Evolutionary conservation across 805 yeast species (phyloP).

Genomic region (Hermanozyma aechmeae): DNA sequence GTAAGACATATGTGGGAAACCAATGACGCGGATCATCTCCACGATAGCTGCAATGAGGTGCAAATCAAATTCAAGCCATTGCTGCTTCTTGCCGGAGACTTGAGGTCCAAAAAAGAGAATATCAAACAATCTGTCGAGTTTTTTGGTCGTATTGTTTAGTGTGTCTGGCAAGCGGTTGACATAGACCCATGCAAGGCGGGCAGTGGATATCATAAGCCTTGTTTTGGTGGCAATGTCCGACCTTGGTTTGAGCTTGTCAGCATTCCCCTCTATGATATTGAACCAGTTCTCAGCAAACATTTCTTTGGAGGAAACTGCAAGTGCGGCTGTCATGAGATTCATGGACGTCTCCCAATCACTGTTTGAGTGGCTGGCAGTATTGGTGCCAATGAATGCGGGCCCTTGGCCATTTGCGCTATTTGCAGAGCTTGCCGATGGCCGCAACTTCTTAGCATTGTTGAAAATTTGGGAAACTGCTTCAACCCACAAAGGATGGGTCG

Average conservation of each 20-base stretch:
- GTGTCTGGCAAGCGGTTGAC: conserved; percentile 82
- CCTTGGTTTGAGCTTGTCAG: conserved; percentile 59
- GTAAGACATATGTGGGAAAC: conserved; percentile 70
- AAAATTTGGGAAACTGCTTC: conserved; percentile 64
- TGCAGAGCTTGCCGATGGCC: conserved; percentile 13
- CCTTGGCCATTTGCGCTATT: conserved; percentile 1
- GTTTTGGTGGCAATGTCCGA: conserved; percentile 39
- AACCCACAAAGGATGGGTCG: conserved; percentile 92
- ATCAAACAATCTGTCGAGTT: conserved; percentile 56
- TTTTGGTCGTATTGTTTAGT: conserved; percentile 75
- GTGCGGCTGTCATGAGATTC: conserved; percentile 58
- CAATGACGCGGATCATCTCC: conserved; percentile 68
- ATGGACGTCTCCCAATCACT: conserved; percentile 62
- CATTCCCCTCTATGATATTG: conserved; percentile 50
- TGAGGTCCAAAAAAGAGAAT: conserved; percentile 40
- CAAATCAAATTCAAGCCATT: conserved; percentile 66
- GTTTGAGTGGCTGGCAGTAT: conserved; percentile 2
- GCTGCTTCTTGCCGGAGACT: conserved; percentile 44
- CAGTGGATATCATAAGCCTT: conserved; percentile 51
- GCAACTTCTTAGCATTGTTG: conserved; percentile 36
- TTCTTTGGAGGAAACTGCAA: conserved; percentile 75
- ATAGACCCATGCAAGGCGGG: conserved; percentile 85
- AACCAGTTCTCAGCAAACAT: conserved; percentile 70
- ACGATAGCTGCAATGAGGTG: conserved; percentile 56
- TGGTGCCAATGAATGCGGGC: neutral